These are phyloP conservation scores for Stagonosporopsis chrysanthemi DNA, from an alignment of 2,329 filamentous ascomycete species.

Conservation along the genomic window DNA sequence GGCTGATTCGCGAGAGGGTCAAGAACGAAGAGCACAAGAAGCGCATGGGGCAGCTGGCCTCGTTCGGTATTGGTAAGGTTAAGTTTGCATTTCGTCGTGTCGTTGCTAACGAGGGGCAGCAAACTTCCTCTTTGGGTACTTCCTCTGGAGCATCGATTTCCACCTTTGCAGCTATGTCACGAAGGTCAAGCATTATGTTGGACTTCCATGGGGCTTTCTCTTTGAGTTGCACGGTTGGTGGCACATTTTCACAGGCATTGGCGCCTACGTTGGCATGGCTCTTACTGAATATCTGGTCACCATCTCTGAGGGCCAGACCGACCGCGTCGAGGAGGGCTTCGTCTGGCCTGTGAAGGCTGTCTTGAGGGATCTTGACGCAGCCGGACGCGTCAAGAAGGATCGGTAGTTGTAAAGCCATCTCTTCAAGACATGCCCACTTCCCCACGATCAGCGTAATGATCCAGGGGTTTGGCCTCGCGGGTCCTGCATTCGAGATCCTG, in stretches of 20 bases:
- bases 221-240: constrained; percentile 71
- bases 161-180: constrained; percentile 61
- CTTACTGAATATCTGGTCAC: constrained; percentile 49
- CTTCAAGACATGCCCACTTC: constrained; percentile 2
- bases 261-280: constrained; percentile 56
- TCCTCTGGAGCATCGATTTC: constrained; percentile 66
- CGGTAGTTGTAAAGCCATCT: background rate
- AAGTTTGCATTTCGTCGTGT: background rate
- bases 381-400: constrained; percentile 15
- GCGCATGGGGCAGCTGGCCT: constrained; percentile 36
- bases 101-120: constrained; percentile 29
- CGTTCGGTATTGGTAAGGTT: constrained; percentile 38
- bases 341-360: constrained; percentile 47
- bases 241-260: constrained; percentile 67
- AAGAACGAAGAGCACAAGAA: constrained; percentile 32
- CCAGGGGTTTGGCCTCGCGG: background rate
- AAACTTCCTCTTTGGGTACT: constrained; percentile 58
- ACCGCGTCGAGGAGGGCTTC: constrained; percentile 43
- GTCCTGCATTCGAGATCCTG: background rate
- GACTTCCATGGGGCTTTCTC: constrained; percentile 63
- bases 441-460: background rate
- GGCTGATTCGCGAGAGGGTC: constrained; percentile 38
- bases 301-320: constrained; percentile 36
- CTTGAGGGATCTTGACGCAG: constrained; percentile 37
- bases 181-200: constrained; percentile 54